Conservation (phyloP, 345 rosid genomes). For the Hibiscus tridactylites region DNA sequence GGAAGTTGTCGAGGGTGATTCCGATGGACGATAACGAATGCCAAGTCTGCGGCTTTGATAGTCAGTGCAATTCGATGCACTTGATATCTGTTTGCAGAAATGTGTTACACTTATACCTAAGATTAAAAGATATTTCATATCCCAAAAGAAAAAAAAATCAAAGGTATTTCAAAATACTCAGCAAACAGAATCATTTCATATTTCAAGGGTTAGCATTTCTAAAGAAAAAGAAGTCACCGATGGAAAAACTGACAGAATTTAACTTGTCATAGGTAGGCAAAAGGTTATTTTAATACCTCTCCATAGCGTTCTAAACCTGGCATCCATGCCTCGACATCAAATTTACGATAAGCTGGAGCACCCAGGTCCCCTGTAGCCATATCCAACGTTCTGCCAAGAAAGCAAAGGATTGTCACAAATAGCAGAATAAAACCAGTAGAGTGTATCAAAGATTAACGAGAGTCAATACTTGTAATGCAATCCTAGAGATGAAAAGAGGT, state of each 20-base stretch:
- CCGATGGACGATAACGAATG: slow-evolving; percentile 79
- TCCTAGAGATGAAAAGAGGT: slow-evolving; percentile 69
- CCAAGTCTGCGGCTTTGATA: slow-evolving; percentile 92
- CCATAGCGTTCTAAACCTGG: slow-evolving; percentile 90
- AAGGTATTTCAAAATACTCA: not conserved
- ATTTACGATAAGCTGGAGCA: slow-evolving; percentile 91
- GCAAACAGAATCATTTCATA: not conserved
- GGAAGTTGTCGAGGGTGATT: slow-evolving; percentile 29
- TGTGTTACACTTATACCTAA: not conserved
- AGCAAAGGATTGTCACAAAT: not conserved
- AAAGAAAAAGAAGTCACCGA: not conserved
- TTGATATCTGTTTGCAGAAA: slow-evolving; percentile 54
- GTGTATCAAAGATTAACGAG: not conserved
- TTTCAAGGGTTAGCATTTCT: not conserved
- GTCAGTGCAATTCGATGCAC: slow-evolving; percentile 91
- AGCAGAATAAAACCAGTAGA: not conserved
- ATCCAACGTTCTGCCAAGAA: slow-evolving; percentile 60
- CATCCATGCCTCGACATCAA: slow-evolving; percentile 99
- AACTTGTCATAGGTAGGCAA: not conserved
- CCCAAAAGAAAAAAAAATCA: not conserved
- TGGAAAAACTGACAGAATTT: too few species aligned
- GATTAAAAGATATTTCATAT: not conserved
- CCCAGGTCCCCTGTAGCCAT: slow-evolving; percentile 93
- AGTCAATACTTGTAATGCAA: slow-evolving; percentile 66
- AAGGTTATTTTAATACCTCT: slow-evolving; percentile 44